Base-by-base conservation (phyloP, 1,139 yeast genomes). In the Lodderomyces elongisporus region DNA sequence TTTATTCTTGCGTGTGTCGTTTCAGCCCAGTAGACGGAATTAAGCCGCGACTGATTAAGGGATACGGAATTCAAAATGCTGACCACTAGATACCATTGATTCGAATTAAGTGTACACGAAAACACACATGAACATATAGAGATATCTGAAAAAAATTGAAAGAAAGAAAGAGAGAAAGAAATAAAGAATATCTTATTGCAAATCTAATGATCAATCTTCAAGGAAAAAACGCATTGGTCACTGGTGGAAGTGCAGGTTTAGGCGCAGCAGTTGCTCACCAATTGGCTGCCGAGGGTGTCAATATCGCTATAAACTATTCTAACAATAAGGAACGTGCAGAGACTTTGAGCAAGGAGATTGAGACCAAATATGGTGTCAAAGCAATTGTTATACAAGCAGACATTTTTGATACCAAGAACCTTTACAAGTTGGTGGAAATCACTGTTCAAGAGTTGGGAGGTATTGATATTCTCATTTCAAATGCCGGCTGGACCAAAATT, bases 341-440 rank as follows among this genome's bases (percentile, higher is more conserved):
- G 14, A 51, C 53, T 12, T 37, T 52, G 29, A 42, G 35, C 7
- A 17, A 44, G 50, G 54, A 38, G 49, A 60, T 29, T 44, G 47
- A 14, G 27, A 25, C 18, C 41, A 44, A 16, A 43, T 47, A 10
- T 53, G 33, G 34, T 2, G 23, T 41, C 14, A 38, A 40, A 27
- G 14, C 62, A 16, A 42, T 58, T n/a, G 59, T 65, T 0, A 53
- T 65, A 4, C 49, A 63, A 8, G 75, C 72, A 8, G 75, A 70
- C 40, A 62, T 66, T 17, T 54, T 68, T 3, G 46, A 52, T 18
- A 67, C 67, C 1, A 54, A 54, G 33, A 64, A 73, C 4, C 52
- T 67, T 4, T 38, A 37, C 1, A 45, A 45, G 4, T 48, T 70
- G 5, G 66, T 68, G 5, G 45, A 45, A 7, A 43, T 49, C 28